Evolutionary conservation across 2,329 filamentous ascomycete genomes (phyloP).

Genomic region (Fusarium austroafricanum): DNA sequence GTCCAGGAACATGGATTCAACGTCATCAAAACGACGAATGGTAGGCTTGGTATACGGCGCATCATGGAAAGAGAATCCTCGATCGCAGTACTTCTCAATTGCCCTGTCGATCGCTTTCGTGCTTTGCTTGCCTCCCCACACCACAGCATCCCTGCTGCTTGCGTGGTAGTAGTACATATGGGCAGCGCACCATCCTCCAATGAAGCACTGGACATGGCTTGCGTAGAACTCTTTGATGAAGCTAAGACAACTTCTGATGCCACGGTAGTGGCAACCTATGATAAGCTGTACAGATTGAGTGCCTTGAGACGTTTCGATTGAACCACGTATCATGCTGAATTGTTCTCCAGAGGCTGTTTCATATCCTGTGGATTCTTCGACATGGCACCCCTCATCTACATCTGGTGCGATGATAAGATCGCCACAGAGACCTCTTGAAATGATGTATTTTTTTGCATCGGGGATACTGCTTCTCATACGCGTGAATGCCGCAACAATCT

Average conservation of each 20-base stretch:
- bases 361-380: not conserved
- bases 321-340: conserved; percentile 16
- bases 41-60: not conserved
- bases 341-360: not conserved
- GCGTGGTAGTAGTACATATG: conserved; percentile 22
- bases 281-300: conserved; percentile 14
- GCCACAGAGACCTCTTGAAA: not conserved
- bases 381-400: not conserved
- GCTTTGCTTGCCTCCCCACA: conserved; percentile 1
- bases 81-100: conserved; percentile 8
- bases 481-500: not conserved
- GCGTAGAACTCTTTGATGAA: conserved; percentile 26
- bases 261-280: conserved; percentile 8
- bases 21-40: conserved; percentile 10
- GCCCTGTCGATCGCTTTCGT: conserved; percentile 7
- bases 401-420: not conserved
- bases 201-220: conserved; percentile 25
- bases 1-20: conserved; percentile 10
- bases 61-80: conserved; percentile 1
- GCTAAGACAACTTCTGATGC: conserved; percentile 16
- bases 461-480: not conserved
- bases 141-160: not conserved
- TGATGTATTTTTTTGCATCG: not conserved
- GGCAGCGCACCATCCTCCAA: conserved; percentile 14
- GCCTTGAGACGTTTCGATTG: conserved; percentile 4